Evolutionary conservation across 345 rosid species (phyloP).

Genomic region (Psidium friedrichsthalianum): DNA sequence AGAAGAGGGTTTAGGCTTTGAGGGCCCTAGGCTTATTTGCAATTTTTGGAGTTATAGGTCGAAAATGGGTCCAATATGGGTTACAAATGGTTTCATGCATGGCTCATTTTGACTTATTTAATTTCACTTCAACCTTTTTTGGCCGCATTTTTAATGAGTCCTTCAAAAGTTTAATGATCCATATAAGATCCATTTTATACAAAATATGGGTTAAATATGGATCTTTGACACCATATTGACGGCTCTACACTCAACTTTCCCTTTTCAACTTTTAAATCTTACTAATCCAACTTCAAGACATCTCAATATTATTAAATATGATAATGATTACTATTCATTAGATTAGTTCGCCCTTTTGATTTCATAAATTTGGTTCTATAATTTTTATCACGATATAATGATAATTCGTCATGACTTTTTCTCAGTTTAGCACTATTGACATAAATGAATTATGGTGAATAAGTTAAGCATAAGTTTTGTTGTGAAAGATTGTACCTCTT

Average conservation of each 20-base stretch:
- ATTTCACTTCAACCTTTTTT: too few species aligned
- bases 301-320: neutral
- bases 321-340: neutral
- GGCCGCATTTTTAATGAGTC: too few species aligned
- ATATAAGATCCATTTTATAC: too few species aligned
- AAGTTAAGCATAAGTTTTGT: neutral
- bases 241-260: too few species aligned
- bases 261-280: neutral
- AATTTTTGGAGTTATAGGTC: too few species aligned
- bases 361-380: neutral
- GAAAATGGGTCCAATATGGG: too few species aligned
- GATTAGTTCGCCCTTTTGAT: neutral
- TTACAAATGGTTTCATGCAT: too few species aligned
- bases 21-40: too few species aligned
- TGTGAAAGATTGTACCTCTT: neutral
- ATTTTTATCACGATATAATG: neutral
- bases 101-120: too few species aligned
- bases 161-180: too few species aligned
- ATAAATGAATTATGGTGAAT: neutral
- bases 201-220: neutral
- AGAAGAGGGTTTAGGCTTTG: too few species aligned
- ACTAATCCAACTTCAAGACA: neutral
- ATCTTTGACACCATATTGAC: too few species aligned
- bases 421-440: neutral
- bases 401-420: neutral